Evolutionary conservation across 371 early-diverging fungal species (phyloP).

Genomic region (Mortierella sp.): DNA sequence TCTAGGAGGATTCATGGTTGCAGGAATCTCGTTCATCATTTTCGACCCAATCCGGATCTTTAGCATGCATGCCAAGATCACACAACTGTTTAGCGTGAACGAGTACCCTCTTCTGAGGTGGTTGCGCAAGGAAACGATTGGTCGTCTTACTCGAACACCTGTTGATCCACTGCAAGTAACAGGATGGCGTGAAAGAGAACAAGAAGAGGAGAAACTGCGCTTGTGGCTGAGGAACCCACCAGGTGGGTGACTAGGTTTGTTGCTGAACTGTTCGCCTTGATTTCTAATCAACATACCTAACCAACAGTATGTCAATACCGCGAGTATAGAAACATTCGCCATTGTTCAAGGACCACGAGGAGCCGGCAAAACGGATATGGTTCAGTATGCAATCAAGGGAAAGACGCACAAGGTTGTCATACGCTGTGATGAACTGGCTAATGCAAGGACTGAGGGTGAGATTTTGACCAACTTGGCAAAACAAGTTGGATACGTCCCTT

Average conservation of each 20-base stretch:
- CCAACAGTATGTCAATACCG: background rate
- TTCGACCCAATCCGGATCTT: conserved; percentile 94
- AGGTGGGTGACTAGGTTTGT: conserved; percentile 52
- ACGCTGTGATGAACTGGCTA: conserved; percentile 81
- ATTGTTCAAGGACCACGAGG: conserved; percentile 71
- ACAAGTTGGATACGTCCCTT: conserved; percentile 84
- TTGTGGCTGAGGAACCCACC: conserved; percentile 76
- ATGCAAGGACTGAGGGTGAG: conserved; percentile 77
- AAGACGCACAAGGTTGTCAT: conserved; percentile 76
- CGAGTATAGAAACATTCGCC: conserved; percentile 64
- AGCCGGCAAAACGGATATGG: conserved; percentile 67
- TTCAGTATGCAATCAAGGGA: conserved; percentile 63
- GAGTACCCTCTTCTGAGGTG: conserved; percentile 71
- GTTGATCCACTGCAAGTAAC: conserved; percentile 34
- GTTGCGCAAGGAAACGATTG: conserved; percentile 73
- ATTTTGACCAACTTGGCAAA: conserved; percentile 73
- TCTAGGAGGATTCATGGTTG: conserved; percentile 77
- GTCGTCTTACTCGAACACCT: conserved; percentile 54
- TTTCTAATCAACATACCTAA: no score
- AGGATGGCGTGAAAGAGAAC: conserved; percentile 73
- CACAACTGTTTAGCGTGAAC: conserved; percentile 77
- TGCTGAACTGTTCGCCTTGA: no score
- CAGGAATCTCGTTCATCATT: conserved; percentile 82
- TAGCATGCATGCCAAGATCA: conserved; percentile 84
- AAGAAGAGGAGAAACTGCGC: conserved; percentile 66